Evolutionary conservation across 805 yeast species (phyloP).

Genomic region (Metschnikowia peoriensis): DNA sequence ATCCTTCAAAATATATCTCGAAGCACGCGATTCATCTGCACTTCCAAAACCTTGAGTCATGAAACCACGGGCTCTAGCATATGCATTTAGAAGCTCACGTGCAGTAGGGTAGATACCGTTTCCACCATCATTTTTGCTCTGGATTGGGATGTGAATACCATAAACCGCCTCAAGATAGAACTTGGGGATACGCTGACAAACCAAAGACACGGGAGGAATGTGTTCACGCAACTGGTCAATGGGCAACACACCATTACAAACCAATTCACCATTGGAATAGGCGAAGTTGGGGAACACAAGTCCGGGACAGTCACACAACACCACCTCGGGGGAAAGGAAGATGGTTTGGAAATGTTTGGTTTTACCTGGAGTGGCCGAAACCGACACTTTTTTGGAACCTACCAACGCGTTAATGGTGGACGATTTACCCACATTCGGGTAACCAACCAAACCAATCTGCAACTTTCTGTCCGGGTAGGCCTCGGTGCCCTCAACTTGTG

Average conservation of each 20-base stretch:
- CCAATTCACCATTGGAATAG: slow-evolving; percentile 92
- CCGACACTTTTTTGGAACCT: slow-evolving; percentile 97
- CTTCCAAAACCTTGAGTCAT: slow-evolving; percentile 97
- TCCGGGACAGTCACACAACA: slow-evolving; percentile 98
- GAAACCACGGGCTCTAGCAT: slow-evolving; percentile 95
- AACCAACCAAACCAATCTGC: slow-evolving; percentile 95
- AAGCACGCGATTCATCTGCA: slow-evolving; percentile 94
- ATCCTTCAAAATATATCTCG: slow-evolving; percentile 89
- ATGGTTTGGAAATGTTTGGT: slow-evolving; percentile 99
- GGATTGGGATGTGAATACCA: slow-evolving; percentile 83
- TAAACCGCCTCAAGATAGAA: slow-evolving; percentile 85
- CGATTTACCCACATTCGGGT: slow-evolving; percentile 92
- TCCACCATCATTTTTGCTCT: slow-evolving; percentile 83
- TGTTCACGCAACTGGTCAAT: slow-evolving; percentile 94
- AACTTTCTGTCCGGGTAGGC: slow-evolving; percentile 60
- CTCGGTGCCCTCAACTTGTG: slow-evolving; percentile 55
- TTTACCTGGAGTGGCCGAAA: slow-evolving; percentile 97
- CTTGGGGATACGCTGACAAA: slow-evolving; percentile 86
- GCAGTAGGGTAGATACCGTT: slow-evolving; percentile 79
- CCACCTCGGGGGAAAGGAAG: slow-evolving; percentile 72
- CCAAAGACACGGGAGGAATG: slow-evolving; percentile 83
- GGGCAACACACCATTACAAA: slow-evolving; percentile 97
- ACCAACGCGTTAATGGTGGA: slow-evolving; percentile 97
- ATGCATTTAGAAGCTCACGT: slow-evolving; percentile 82
- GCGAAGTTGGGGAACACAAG: slow-evolving; percentile 97